Conservation (phyloP, 495 filamentous ascomycete genomes). For the Trichodelitschia bisporula region DNA sequence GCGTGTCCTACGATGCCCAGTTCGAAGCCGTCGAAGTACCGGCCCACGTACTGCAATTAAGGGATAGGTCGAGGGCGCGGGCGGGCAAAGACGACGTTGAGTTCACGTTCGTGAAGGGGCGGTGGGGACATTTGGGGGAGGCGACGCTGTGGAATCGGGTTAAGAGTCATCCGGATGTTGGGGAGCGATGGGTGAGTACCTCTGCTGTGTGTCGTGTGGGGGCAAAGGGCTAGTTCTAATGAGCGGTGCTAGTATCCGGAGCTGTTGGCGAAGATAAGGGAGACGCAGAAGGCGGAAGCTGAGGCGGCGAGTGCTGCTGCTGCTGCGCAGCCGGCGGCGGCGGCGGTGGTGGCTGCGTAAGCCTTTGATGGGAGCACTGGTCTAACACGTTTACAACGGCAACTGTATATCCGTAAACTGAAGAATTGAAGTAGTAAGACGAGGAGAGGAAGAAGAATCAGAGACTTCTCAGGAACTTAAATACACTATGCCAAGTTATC, state of each 20-base stretch:
- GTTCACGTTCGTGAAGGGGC: conserved; percentile 50
- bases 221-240: too few species aligned
- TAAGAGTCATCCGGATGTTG: conserved; percentile 76
- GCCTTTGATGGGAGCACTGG: too few species aligned
- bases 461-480: too few species aligned
- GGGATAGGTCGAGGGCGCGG: conserved; percentile 21
- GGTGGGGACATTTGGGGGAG: conserved; percentile 47
- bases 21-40: conserved; percentile 62
- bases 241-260: conserved; percentile 19
- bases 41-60: conserved; percentile 30
- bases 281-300: conserved; percentile 10
- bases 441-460: too few species aligned
- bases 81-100: conserved; percentile 44
- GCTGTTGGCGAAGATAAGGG: conserved; percentile 12
- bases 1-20: conserved; percentile 54
- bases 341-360: too few species aligned
- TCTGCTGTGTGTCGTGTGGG: too few species aligned
- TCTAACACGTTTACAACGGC: too few species aligned
- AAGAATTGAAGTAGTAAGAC: too few species aligned
- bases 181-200: conserved; percentile 39
- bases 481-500: too few species aligned
- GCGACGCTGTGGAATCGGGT: conserved; percentile 65
- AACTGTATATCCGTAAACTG: too few species aligned
- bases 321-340: too few species aligned
- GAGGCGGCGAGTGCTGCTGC: too few species aligned